phyloP scores from a whole-genome alignment of 495 filamentous ascomycete species.

The Penicillium tannophilum region DNA sequence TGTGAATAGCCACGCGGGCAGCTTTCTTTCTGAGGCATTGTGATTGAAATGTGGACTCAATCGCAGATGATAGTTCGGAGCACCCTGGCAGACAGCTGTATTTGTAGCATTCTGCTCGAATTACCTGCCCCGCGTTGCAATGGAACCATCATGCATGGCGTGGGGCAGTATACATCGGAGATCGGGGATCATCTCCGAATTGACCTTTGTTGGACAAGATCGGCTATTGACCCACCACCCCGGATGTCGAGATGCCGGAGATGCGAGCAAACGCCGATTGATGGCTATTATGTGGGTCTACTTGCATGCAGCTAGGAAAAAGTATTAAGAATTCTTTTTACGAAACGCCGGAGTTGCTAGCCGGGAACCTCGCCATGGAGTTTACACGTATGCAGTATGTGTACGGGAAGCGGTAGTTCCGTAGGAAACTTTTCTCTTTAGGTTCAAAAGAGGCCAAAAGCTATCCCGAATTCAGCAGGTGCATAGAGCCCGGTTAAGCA shows the following conservation, averaged over 20 bases:
- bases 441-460: too few relatives aligned
- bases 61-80: slow-evolving; percentile 1
- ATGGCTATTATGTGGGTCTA: not conserved
- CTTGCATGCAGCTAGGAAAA: not conserved
- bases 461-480: too few relatives aligned
- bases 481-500: too few relatives aligned
- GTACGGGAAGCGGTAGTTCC: not conserved
- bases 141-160: slow-evolving; percentile 11
- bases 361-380: not conserved
- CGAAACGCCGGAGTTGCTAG: not conserved
- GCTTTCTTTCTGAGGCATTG: slow-evolving; percentile 60
- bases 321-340: not conserved
- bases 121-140: slow-evolving; percentile 3
- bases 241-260: not conserved
- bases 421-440: not conserved
- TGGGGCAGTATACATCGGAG: slow-evolving; percentile 25
- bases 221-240: not conserved
- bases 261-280: not conserved
- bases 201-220: not conserved
- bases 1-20: slow-evolving; percentile 45
- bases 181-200: slow-evolving; percentile 38
- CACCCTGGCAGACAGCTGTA: slow-evolving; percentile 23
- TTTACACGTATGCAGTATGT: not conserved
- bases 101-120: slow-evolving; percentile 30
- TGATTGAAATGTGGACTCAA: slow-evolving; percentile 23